These are phyloP conservation scores for Rhizopogon roseolus DNA, from an alignment of 768 basidiomycete genomes.

Conservation along the genomic window DNA sequence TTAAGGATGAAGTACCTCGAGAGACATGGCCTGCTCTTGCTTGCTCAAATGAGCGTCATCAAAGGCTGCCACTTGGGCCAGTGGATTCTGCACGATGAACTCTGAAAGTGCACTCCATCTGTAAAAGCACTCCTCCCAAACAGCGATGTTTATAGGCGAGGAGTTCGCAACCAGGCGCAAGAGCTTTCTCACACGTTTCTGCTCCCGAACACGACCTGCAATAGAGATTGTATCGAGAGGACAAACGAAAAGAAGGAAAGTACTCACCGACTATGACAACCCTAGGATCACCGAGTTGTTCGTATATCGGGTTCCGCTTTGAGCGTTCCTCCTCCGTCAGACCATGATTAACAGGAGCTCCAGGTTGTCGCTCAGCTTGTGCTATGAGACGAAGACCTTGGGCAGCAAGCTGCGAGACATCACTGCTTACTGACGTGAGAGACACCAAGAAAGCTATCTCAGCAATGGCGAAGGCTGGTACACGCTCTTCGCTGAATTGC, in stretches of 20 bases:
- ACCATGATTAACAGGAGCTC: slow-evolving; percentile 45
- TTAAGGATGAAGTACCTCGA: slow-evolving; percentile 27
- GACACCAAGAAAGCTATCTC: slow-evolving; percentile 74
- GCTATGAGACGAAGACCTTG: slow-evolving; percentile 65
- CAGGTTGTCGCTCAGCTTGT: slow-evolving; percentile 58
- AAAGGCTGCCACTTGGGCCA: slow-evolving; percentile 29
- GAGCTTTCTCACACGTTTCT: slow-evolving; percentile 74
- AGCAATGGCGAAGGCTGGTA: slow-evolving; percentile 59
- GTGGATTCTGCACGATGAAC: slow-evolving; percentile 39
- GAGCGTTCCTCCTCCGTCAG: slow-evolving; percentile 58
- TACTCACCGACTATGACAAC: slow-evolving; percentile 62
- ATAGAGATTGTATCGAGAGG: slow-evolving; percentile 3
- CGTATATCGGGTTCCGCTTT: slow-evolving; percentile 70
- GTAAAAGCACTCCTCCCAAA: slow-evolving; percentile 82
- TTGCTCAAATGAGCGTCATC: slow-evolving; percentile 29
- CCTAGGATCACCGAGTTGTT: slow-evolving; percentile 74
- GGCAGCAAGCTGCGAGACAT: slow-evolving; percentile 64
- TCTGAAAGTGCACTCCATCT: slow-evolving; percentile 68
- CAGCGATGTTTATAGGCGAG: slow-evolving; percentile 64
- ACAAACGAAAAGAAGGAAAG: neutral
- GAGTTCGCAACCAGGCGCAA: slow-evolving; percentile 60
- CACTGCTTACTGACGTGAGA: slow-evolving; percentile 63
- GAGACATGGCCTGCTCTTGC: slow-evolving; percentile 32
- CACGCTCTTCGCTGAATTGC: slow-evolving; percentile 46
- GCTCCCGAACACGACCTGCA: slow-evolving; percentile 70